phyloP scores from a whole-genome alignment of 129 eudicot species.

The Pittosporum tobira region DNA sequence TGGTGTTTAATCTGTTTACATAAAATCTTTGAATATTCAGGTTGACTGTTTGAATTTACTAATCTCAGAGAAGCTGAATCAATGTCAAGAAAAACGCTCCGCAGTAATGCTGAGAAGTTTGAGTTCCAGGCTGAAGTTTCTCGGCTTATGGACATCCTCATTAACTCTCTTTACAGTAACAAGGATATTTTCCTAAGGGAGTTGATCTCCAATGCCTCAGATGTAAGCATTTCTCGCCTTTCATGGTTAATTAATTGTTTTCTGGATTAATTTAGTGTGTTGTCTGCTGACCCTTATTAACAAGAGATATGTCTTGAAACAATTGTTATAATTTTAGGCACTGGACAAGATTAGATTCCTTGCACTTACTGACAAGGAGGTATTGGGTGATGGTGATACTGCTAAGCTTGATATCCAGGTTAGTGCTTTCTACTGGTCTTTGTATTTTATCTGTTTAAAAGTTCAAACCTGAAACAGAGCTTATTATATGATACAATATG shows the following conservation, averaged over 20 bases:
- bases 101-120: conserved; percentile 76
- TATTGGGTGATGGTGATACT: conserved; percentile 86
- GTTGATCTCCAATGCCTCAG: conserved; percentile 96
- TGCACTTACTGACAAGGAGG: conserved; percentile 80
- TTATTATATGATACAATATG: conserved; percentile 9
- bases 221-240: conserved; percentile 32
- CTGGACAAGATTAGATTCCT: conserved; percentile 92
- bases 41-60: conserved; percentile 7
- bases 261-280: neutral
- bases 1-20: neutral
- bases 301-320: neutral
- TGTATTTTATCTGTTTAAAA: neutral
- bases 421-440: conserved; percentile 4
- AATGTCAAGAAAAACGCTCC: conserved; percentile 66
- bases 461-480: neutral
- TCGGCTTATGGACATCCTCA: conserved; percentile 95
- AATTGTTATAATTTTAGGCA: conserved; percentile 38
- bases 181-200: conserved; percentile 95
- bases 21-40: too few species aligned
- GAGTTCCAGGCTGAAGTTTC: conserved; percentile 99
- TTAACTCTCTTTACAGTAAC: conserved; percentile 96
- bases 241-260: neutral
- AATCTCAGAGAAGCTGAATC: conserved; percentile 78
- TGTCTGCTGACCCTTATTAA: neutral
- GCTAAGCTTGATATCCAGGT: conserved; percentile 95